phyloP scores from a whole-genome alignment of 225 moss, liverwort and hornwort species.

The Pseudoscleropodium purum region DNA sequence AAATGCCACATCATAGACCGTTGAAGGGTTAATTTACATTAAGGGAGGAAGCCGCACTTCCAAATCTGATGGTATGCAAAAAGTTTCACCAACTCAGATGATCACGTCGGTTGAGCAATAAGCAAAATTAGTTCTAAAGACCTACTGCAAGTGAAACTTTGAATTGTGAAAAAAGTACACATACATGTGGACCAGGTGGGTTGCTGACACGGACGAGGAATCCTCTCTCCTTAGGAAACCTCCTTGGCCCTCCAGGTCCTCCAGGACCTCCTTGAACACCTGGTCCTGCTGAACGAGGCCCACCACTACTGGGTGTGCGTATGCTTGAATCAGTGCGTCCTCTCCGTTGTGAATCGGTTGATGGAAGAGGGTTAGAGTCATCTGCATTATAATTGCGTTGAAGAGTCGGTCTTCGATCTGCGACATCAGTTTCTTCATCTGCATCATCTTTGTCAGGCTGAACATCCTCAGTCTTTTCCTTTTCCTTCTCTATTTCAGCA shows the following conservation, averaged over 20 bases:
- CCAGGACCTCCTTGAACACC: conserved; percentile 19
- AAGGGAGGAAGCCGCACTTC: neutral
- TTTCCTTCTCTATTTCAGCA: conserved; percentile 41
- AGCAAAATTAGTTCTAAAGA: neutral
- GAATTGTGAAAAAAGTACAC: neutral
- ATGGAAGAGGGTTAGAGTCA: conserved; percentile 15
- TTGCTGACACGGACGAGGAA: conserved; percentile 57
- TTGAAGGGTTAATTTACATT: neutral
- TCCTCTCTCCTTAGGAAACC: conserved; percentile 51
- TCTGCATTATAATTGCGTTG: conserved; percentile 55
- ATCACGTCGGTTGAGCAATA: neutral
- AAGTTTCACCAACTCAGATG: neutral
- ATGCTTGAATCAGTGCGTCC: conserved; percentile 19
- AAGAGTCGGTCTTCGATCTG: conserved; percentile 58
- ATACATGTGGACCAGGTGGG: conserved; percentile 36
- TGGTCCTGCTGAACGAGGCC: conserved; percentile 22
- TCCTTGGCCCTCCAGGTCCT: conserved; percentile 25
- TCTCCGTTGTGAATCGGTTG: conserved; percentile 31
- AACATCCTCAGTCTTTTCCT: conserved; percentile 33
- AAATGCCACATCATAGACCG: neutral
- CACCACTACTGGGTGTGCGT: conserved; percentile 11
- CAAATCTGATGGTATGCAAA: neutral
- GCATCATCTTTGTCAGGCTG: conserved; percentile 57
- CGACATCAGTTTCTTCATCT: conserved; percentile 57
- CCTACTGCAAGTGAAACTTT: neutral